Evolutionary conservation across 129 eudicot species (phyloP).

Genomic region (Gnaphalium uliginosum): DNA sequence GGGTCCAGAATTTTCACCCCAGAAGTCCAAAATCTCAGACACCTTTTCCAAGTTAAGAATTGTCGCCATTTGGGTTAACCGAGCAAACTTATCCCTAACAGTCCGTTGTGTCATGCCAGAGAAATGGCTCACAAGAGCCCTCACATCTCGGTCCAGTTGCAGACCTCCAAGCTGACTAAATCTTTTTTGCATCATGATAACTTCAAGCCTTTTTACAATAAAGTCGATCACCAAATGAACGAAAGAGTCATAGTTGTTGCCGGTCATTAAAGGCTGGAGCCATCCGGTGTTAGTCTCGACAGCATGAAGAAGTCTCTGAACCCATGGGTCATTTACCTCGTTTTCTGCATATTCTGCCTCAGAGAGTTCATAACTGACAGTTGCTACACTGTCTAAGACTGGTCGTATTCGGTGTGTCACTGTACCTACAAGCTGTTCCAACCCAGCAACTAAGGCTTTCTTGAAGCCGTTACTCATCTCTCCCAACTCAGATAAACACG

Average conservation of each 20-base stretch:
- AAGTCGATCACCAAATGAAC: slow-evolving; percentile 83
- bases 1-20: slow-evolving; percentile 98
- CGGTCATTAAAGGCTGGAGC: slow-evolving; percentile 86
- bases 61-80: slow-evolving; percentile 96
- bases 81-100: slow-evolving; percentile 91
- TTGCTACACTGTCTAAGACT: slow-evolving; percentile 70
- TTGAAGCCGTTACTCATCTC: slow-evolving; percentile 84
- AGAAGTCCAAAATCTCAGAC: slow-evolving; percentile 89
- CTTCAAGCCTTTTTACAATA: slow-evolving; percentile 84
- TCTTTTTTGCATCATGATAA: slow-evolving; percentile 91
- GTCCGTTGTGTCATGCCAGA: slow-evolving; percentile 91
- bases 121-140: slow-evolving; percentile 88
- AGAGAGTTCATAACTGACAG: slow-evolving; percentile 80
- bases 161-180: slow-evolving; percentile 96
- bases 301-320: slow-evolving; percentile 84
- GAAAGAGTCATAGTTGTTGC: slow-evolving; percentile 79
- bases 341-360: slow-evolving; percentile 89
- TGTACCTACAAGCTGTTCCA: slow-evolving; percentile 78
- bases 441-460: slow-evolving; percentile 59
- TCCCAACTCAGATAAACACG: slow-evolving; percentile 76
- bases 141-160: slow-evolving; percentile 80
- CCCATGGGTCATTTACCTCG: slow-evolving; percentile 97
- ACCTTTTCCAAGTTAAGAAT: slow-evolving; percentile 87
- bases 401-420: slow-evolving; percentile 88
- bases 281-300: slow-evolving; percentile 81